Percentiles rank a stretch among this genome's conserved stretches.
Conservation (phyloP, 345 rosid species). For the Alliaria petiolata region DNA sequence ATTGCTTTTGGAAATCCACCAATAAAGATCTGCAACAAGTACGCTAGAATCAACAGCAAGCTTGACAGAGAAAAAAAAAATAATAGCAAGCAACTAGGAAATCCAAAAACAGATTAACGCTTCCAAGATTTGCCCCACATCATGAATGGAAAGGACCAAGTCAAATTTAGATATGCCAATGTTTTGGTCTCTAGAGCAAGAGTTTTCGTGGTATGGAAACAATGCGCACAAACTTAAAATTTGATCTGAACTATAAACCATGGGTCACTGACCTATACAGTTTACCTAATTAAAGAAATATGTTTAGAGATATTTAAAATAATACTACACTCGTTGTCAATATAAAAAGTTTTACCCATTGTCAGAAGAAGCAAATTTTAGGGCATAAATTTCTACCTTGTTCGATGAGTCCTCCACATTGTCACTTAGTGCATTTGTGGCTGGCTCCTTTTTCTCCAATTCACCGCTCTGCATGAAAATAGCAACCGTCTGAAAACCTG, state of each 20-base stretch:
- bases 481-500: constrained; percentile 99
- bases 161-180: not conserved
- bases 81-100: too few species aligned
- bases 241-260: not conserved
- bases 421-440: constrained; percentile 39
- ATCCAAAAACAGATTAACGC: too few species aligned
- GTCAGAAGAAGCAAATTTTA: not conserved
- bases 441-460: constrained; percentile 46
- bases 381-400: constrained; percentile 49
- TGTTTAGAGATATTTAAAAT: not conserved
- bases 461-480: constrained; percentile 99
- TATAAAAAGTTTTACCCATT: not conserved
- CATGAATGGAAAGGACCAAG: not conserved
- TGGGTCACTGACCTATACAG: not conserved
- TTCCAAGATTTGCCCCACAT: not conserved
- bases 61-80: not conserved
- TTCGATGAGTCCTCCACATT: constrained; percentile 64
- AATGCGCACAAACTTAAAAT: not conserved
- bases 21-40: constrained; percentile 71
- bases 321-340: not conserved
- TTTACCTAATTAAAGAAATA: not conserved
- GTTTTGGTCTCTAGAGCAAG: too few species aligned
- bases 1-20: constrained; percentile 76
- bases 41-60: constrained; percentile 19
- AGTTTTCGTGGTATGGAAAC: not conserved